Evolutionary conservation across 1,139 yeast genomes (phyloP).

Genomic region (Hyphopichia wangnamkhiaoensis): DNA sequence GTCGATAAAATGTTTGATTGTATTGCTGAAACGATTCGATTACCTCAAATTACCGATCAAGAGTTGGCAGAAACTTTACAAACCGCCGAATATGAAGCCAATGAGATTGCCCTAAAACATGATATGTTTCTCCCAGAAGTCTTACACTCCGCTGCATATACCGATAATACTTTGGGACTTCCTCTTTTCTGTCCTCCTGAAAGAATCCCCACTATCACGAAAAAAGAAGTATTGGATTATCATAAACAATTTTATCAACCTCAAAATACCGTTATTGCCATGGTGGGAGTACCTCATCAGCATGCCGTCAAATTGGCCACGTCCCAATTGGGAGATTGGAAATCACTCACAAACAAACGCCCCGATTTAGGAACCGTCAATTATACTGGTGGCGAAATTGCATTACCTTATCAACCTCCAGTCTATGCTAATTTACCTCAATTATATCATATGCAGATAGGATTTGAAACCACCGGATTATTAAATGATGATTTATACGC

Average conservation of each 20-base stretch:
- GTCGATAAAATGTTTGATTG: constrained; percentile 80
- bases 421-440: constrained; percentile 73
- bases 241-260: constrained; percentile 75
- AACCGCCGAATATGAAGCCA: constrained; percentile 79
- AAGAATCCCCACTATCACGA: constrained; percentile 55
- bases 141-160: constrained; percentile 79
- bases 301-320: constrained; percentile 66
- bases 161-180: constrained; percentile 73
- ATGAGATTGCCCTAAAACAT: constrained; percentile 81
- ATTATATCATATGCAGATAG: constrained; percentile 82
- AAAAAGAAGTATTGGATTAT: constrained; percentile 58
- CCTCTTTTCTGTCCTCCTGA: constrained; percentile 85
- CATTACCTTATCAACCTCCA: constrained; percentile 71
- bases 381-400: constrained; percentile 77
- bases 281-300: constrained; percentile 81
- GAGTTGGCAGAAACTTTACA: constrained; percentile 75
- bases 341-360: constrained; percentile 27
- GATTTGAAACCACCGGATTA: constrained; percentile 85
- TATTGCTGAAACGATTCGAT: constrained; percentile 76
- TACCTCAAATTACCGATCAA: constrained; percentile 65
- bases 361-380: constrained; percentile 47
- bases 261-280: constrained; percentile 79
- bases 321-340: constrained; percentile 66
- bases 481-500: constrained; percentile 88
- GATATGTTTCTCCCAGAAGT: constrained; percentile 86